A percentile compares a stretch with the other conserved stretches of the same genome.
Evolutionary conservation across 495 filamentous ascomycete genomes (phyloP).

Genomic region (Xylaria palmicola): DNA sequence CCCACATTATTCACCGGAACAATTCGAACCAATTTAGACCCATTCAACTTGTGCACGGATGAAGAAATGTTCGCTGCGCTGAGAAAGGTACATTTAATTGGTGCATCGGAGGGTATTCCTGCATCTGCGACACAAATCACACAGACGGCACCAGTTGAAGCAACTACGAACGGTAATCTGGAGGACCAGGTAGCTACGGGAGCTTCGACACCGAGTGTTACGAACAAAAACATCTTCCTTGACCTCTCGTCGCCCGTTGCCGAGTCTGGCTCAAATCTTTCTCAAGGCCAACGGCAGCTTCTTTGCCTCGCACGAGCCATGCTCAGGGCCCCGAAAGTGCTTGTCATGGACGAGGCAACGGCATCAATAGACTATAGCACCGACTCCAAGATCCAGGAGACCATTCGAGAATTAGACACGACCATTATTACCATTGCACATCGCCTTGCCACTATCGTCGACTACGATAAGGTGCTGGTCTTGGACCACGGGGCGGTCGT

Average conservation of each 20-base stretch:
- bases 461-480: constrained; percentile 98
- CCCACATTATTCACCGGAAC: constrained; percentile 97
- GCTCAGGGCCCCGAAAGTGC: constrained; percentile 84
- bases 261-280: constrained; percentile 93
- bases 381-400: constrained; percentile 93
- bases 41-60: constrained; percentile 87
- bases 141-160: constrained; percentile 6
- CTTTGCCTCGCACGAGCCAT: constrained; percentile 93
- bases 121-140: not conserved
- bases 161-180: constrained; percentile 15
- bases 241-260: constrained; percentile 81
- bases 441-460: constrained; percentile 90
- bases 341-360: constrained; percentile 99
- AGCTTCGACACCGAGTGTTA: constrained; percentile 36
- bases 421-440: constrained; percentile 99
- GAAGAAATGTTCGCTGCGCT: constrained; percentile 87
- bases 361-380: constrained; percentile 97
- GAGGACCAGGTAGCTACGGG: constrained; percentile 20
- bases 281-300: constrained; percentile 94
- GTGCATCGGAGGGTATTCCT: constrained; percentile 48
- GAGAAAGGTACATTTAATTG: constrained; percentile 87
- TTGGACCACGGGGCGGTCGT: constrained; percentile 85
- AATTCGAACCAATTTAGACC: constrained; percentile 92
- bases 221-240: constrained; percentile 93
- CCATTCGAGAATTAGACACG: constrained; percentile 83